Evolutionary conservation across 768 basidiomycete species (phyloP).

Genomic region (Podaxis rugospora): DNA sequence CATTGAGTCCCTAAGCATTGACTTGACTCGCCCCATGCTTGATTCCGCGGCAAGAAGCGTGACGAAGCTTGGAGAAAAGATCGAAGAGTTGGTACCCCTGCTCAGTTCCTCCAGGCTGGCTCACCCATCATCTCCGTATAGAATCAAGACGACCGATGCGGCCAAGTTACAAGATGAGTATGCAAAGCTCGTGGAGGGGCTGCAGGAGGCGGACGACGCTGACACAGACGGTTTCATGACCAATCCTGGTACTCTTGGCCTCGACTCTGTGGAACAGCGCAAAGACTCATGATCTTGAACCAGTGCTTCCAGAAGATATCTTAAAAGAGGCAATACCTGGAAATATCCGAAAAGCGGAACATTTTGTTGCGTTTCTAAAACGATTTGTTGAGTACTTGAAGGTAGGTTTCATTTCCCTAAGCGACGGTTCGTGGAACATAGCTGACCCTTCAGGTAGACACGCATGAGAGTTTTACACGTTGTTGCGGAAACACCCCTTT

Average conservation of each 20-base stretch:
- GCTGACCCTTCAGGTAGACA: conserved; percentile 49
- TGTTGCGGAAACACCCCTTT: conserved; percentile 95
- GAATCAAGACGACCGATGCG: conserved; percentile 92
- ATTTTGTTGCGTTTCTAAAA: conserved; percentile 97
- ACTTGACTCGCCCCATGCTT: conserved; percentile 95
- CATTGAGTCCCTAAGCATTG: conserved; percentile 96
- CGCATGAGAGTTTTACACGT: conserved; percentile 99
- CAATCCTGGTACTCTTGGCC: conserved; percentile 63
- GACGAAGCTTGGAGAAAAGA: conserved; percentile 79
- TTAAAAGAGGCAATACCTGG: conserved; percentile 95
- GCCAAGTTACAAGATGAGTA: conserved; percentile 96
- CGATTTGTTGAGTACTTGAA: conserved; percentile 99
- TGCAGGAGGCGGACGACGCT: conserved; percentile 65
- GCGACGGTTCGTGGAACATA: not conserved
- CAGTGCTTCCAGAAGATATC: conserved; percentile 91
- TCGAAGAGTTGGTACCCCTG: conserved; percentile 73
- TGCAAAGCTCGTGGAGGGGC: conserved; percentile 87
- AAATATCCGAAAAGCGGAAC: conserved; percentile 97
- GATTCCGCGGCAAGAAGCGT: conserved; percentile 92
- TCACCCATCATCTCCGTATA: conserved; percentile 25
- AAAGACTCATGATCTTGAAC: not conserved
- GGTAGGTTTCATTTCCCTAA: conserved; percentile 36
- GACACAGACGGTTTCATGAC: conserved; percentile 85
- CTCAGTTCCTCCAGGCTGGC: not conserved
- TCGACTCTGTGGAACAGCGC: not conserved